Evolutionary conservation across 1,139 yeast species (phyloP).

Genomic region (Debaryomyces fabryi): DNA sequence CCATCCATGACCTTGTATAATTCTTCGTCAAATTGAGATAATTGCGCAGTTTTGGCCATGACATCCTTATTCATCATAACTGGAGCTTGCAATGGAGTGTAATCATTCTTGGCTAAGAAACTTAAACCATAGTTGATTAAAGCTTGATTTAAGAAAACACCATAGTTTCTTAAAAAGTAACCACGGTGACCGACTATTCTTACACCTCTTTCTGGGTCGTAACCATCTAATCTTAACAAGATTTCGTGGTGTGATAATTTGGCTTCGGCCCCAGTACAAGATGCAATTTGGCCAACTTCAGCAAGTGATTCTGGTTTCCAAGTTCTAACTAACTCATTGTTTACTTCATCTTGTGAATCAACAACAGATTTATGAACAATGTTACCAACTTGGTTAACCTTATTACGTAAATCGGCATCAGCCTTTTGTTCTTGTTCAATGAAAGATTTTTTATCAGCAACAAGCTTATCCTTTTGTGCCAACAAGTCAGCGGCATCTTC

Average conservation of each 20-base stretch:
- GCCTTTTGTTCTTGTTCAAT: constrained; percentile 74
- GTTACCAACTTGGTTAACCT: constrained; percentile 91
- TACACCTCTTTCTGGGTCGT: constrained; percentile 98
- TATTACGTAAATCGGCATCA: constrained; percentile 70
- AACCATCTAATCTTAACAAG: constrained; percentile 90
- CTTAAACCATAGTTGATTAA: constrained; percentile 92
- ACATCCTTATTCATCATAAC: constrained; percentile 99
- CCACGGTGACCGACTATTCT: constrained; percentile 99
- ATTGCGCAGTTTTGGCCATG: constrained; percentile 99
- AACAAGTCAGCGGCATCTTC: constrained; percentile 89
- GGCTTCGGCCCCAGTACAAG: constrained; percentile 77
- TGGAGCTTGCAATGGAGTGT: constrained; percentile 95
- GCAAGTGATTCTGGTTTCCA: constrained; percentile 76
- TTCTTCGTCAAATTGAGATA: constrained; percentile 97
- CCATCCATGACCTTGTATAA: constrained; percentile 96
- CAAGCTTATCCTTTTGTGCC: constrained; percentile 75
- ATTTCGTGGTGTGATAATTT: constrained; percentile 93
- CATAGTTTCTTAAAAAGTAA: constrained; percentile 89
- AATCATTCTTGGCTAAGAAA: constrained; percentile 78
- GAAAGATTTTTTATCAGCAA: constrained; percentile 67
- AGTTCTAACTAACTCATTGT: constrained; percentile 82
- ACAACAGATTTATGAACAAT: constrained; percentile 91
- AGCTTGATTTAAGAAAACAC: constrained; percentile 98
- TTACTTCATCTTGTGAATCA: constrained; percentile 83
- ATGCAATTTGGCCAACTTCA: constrained; percentile 62